Evolutionary conservation across 257 asterid genomes (phyloP), one percentile per base, ranked within the genome.

Genomic region (Perilla frutescens): DNA sequence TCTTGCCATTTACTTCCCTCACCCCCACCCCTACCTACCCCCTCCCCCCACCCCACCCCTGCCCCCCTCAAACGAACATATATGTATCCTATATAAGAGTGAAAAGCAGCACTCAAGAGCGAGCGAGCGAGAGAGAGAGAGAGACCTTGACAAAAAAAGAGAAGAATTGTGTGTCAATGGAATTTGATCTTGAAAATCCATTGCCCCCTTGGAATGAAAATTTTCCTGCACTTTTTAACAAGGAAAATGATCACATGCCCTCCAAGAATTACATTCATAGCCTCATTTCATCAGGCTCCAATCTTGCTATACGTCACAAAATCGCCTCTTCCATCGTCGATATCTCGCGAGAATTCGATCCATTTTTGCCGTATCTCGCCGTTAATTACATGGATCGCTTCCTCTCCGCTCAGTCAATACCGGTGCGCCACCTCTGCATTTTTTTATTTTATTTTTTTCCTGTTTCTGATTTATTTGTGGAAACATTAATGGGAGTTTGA

Each of bases 311-410:
- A 62, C 91, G 91, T 47, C 64, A 66, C 5, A 64, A 80, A 78
- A 81, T 81, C 75, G 70, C 82, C 37, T 73, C 91, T 11, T 72
- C 76, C 0, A 84, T 90, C 71, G 14, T 68, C 40, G 29, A 61
- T 11, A 70, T 75, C 6, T 83, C 87, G 39, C 84, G 73, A 0
- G 53, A 72, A 5, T 79, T 77, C 65, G 93, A 81, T 54, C 85
- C 77, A 0, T 86, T 77, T 69, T 53, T 83, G 8, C 66, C 84
- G 0, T 90, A 83, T 49, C 97, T 88, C 57, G 89, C 93, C 34
- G 62, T 87, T 20, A 90, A 84, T 77, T 90, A 88, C 83, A 77
- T 84, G 74, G 96, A 90, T 72, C 96, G 97, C 36, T 87, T 88
- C 79, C 87, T 87, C 54, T 84, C 89, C n/a, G 44, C 66, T 45